Base-by-base conservation (phyloP, 208 protist genomes). In the Trypanosoma rangeli region DNA sequence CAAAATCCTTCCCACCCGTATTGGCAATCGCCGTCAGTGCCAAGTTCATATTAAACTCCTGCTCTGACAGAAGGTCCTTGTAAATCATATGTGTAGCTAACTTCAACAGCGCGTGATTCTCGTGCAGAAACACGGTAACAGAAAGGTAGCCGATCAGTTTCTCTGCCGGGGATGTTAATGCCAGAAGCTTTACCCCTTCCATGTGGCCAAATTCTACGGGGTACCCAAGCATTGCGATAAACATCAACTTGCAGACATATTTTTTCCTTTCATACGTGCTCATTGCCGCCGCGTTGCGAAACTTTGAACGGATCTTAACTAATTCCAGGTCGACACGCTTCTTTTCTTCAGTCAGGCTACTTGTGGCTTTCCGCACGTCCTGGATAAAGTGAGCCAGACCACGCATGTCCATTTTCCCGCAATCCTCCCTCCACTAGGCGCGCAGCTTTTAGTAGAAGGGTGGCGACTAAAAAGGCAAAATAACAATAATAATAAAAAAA, bases 181-280 rank as follows among this genome's bases (percentile, higher is more conserved):
- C 88, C 53, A 99, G 90, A 13, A 99, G 88, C 39, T 98, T 94
- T 8, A 99, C 79, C 26, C 98, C 98, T 74, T 99, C 98, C 83
- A 99, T 98, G 78, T 99, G 97, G 12, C 99, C 99, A 91, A 99
- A 99, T 58, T 99, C 98, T 33, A 99, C 87, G 24, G 98, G 97
- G 82, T 99, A 99, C 13, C 99, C 99, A 5, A 99, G 81, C 85
- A 99, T 99, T 57, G 97, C 97, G 70, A 99, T 99, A 83, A 99
- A 99, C 70, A 99, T 92, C 15, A 99, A 85, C 85, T 99, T 99
- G 83, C 95, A 98, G 31, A 99, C 95, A 80, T 99, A 99, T 82
- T 99, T 99, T 76, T 99, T 99, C 16, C 94, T 80, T 62, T 99
- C 86, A 80, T 99, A 99, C 29, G 78, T 85, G 46, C 78, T 98